phyloP scores from a whole-genome alignment of 768 basidiomycete species.

The Suillus subluteus region DNA sequence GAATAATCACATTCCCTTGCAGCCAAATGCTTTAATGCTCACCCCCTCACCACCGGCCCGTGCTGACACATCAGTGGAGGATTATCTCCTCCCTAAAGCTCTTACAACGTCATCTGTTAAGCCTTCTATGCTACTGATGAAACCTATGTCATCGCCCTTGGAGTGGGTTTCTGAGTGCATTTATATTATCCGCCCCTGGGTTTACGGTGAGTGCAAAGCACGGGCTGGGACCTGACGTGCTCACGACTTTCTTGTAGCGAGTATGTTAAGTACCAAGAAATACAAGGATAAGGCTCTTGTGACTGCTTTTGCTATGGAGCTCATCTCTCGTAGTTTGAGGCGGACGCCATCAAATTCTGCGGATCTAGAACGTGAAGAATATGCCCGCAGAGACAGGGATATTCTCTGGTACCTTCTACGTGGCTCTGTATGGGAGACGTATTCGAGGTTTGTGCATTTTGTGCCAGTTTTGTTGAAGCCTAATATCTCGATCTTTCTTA shows the following conservation, averaged over 20 bases:
- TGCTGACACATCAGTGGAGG: constrained; percentile 67
- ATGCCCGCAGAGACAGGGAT: constrained; percentile 81
- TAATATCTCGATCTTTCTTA: constrained; percentile 30
- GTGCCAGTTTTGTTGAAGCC: constrained; percentile 5
- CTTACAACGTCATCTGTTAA: constrained; percentile 74
- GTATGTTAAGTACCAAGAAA: constrained; percentile 27
- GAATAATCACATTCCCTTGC: constrained; percentile 74
- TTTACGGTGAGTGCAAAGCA: constrained; percentile 61
- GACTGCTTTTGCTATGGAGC: constrained; percentile 65
- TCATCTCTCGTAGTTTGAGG: constrained; percentile 77
- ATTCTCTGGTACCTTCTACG: constrained; percentile 85
- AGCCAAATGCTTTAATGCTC: constrained; percentile 61
- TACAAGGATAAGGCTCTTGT: constrained; percentile 61
- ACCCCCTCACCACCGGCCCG: constrained; percentile 52
- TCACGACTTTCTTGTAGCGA: constrained; percentile 19
- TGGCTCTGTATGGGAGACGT: constrained; percentile 83
- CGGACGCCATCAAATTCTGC: constrained; percentile 64
- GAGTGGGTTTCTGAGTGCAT: constrained; percentile 78
- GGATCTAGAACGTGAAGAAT: constrained; percentile 72
- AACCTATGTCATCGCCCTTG: constrained; percentile 58
- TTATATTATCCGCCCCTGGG: constrained; percentile 72
- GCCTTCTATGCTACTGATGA: constrained; percentile 68
- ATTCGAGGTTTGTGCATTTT: constrained; percentile 28
- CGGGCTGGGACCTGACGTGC: constrained; percentile 16
- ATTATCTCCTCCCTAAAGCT: constrained; percentile 82